Percentiles rank a stretch among this genome's conserved stretches.
Evolutionary conservation across 495 filamentous ascomycete genomes (phyloP).

Genomic region (Penicillium paradoxum): DNA sequence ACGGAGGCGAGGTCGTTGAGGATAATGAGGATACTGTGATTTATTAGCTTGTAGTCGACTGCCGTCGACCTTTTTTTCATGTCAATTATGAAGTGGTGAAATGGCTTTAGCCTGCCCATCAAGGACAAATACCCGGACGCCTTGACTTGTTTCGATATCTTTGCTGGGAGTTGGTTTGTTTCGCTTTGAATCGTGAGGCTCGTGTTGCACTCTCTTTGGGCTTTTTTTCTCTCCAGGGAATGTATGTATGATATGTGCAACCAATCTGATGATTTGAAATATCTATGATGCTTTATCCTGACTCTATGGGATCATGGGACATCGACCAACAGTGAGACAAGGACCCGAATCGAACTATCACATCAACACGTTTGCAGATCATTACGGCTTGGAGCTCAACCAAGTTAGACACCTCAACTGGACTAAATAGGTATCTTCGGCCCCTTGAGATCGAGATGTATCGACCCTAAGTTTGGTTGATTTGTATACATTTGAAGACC

Average conservation of each 20-base stretch:
- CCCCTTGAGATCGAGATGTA: no score
- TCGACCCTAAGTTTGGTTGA: no score
- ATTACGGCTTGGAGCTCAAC: no score
- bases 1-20: constrained; percentile 67
- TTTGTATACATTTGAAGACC: no score
- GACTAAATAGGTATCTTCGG: no score
- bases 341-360: no score
- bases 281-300: not conserved
- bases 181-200: not conserved
- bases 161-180: not conserved
- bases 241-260: not conserved
- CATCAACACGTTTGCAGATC: no score
- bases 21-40: constrained; percentile 82
- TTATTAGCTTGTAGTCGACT: constrained; percentile 52
- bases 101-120: not conserved
- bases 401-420: no score
- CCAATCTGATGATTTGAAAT: not conserved
- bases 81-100: not conserved
- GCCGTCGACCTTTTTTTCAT: not conserved
- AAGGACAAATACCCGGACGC: not conserved
- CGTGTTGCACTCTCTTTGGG: not conserved
- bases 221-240: not conserved
- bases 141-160: not conserved
- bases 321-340: not conserved
- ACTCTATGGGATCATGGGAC: not conserved